phyloP scores from a whole-genome alignment of 768 basidiomycete species.

The Cubamyces sp. region DNA sequence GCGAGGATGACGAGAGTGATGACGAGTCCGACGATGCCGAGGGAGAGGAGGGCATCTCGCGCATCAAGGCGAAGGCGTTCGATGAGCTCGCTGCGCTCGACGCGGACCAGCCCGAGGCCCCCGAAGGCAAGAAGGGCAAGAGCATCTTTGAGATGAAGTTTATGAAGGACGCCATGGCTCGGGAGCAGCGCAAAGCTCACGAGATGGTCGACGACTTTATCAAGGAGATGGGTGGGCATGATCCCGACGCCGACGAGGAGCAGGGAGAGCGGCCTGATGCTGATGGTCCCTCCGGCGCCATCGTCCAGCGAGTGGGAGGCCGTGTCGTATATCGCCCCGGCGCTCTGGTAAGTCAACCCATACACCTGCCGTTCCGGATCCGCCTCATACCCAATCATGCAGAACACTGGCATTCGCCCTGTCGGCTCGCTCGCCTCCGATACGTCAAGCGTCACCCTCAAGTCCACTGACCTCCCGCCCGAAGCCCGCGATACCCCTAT shows the following conservation, averaged over 20 bases:
- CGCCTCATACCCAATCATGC: not conserved
- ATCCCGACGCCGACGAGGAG: conserved; percentile 38
- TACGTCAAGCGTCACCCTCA: conserved; percentile 70
- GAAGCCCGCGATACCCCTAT: conserved; percentile 30
- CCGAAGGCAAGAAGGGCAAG: conserved; percentile 52
- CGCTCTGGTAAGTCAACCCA: conserved; percentile 30
- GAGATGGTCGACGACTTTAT: conserved; percentile 74
- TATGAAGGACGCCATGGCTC: conserved; percentile 89
- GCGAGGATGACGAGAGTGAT: conserved; percentile 50
- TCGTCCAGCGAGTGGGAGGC: conserved; percentile 66
- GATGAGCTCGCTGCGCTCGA: conserved; percentile 68
- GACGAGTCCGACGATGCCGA: conserved; percentile 48
- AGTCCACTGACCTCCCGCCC: conserved; percentile 56
- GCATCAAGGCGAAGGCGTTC: conserved; percentile 70
- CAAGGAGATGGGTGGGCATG: conserved; percentile 60
- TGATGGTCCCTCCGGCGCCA: conserved; percentile 38
- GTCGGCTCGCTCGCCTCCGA: conserved; percentile 49
- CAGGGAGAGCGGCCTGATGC: conserved; percentile 28
- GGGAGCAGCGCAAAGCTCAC: conserved; percentile 60
- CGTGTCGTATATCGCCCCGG: conserved; percentile 67
- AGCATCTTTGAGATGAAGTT: conserved; percentile 96
- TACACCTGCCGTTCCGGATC: not conserved
- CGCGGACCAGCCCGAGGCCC: conserved; percentile 34
- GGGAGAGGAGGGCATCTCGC: conserved; percentile 45
- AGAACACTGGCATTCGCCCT: conserved; percentile 28